Percentiles rank a stretch among this genome's conserved stretches.
phyloP scores from a whole-genome alignment of 768 basidiomycete genomes.

The Sistotremastrum suecicum region DNA sequence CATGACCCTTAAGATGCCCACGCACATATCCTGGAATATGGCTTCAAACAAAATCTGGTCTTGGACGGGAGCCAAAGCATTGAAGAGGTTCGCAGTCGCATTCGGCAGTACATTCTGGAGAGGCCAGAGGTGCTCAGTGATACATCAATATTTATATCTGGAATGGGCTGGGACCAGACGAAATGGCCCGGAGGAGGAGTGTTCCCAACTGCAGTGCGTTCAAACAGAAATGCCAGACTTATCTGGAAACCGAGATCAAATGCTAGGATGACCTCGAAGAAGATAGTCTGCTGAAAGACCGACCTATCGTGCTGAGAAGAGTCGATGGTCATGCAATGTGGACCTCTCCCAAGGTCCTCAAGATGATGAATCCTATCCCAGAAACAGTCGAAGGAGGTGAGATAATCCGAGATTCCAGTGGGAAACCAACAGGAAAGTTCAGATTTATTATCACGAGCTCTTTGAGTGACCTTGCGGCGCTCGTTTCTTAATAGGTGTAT shows the following conservation, averaged over 20 bases:
- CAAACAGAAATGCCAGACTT: background rate
- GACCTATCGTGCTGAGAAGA: constrained; percentile 59
- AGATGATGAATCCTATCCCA: constrained; percentile 48
- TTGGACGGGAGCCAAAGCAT: constrained; percentile 45
- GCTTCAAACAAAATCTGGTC: constrained; percentile 52
- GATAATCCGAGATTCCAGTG: constrained; percentile 49
- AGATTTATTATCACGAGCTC: constrained; percentile 1
- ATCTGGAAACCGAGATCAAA: background rate
- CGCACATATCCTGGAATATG: constrained; percentile 65
- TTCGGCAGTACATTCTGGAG: constrained; percentile 43
- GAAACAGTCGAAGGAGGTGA: constrained; percentile 55
- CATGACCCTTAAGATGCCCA: constrained; percentile 45
- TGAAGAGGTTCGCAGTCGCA: constrained; percentile 48
- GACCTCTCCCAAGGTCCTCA: constrained; percentile 67
- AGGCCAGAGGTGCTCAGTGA: constrained; percentile 44
- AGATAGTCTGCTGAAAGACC: constrained; percentile 50
- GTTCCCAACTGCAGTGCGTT: constrained; percentile 61
- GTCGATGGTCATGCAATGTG: constrained; percentile 80
- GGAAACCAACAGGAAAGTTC: constrained; percentile 52
- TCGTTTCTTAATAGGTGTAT: constrained; percentile 35
- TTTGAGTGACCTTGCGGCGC: constrained; percentile 2
- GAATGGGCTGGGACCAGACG: constrained; percentile 93
- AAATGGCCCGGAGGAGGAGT: constrained; percentile 39
- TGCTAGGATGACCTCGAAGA: constrained; percentile 55
- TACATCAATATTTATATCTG: constrained; percentile 56